Evolutionary conservation across 2,329 filamentous ascomycete species (phyloP).

Genomic region (Magnaporthales sp.): DNA sequence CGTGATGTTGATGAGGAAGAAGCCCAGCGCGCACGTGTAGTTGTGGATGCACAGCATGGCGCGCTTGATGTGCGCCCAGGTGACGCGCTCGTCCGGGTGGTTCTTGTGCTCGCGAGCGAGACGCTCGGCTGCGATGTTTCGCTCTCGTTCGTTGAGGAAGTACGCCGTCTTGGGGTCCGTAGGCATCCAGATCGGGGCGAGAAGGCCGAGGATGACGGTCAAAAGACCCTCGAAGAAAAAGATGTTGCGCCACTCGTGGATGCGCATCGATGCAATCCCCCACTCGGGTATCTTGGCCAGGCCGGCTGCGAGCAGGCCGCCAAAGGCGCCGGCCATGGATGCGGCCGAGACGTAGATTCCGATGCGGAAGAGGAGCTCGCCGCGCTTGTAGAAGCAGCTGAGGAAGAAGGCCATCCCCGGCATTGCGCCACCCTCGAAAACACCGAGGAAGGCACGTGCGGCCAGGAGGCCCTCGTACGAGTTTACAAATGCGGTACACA

Average conservation of each 20-base stretch:
- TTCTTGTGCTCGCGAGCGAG: conserved; percentile 39
- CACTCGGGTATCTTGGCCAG: conserved; percentile 41
- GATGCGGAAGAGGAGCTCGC: conserved; percentile 45
- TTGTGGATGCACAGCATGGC: conserved; percentile 49
- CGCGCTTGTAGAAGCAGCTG: conserved; percentile 45
- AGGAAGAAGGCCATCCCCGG: conserved; percentile 49
- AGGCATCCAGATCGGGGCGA: conserved; percentile 43
- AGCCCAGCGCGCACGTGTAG: conserved; percentile 47
- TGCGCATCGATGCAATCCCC: conserved; percentile 31
- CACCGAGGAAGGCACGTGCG: conserved; percentile 56
- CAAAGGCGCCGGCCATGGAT: conserved; percentile 48
- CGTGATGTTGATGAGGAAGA: conserved; percentile 53
- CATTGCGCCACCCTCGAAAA: conserved; percentile 50
- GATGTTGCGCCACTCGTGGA: conserved; percentile 49
- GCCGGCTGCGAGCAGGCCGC: conserved; percentile 45
- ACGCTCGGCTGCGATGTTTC: conserved; percentile 43
- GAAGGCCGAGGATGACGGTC: conserved; percentile 37
- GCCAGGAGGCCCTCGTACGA: conserved; percentile 36
- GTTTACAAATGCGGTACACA: conserved; percentile 44
- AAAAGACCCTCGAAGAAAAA: conserved; percentile 55
- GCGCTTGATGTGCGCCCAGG: conserved; percentile 37
- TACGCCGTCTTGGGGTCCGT: conserved; percentile 36
- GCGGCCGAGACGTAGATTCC: conserved; percentile 48
- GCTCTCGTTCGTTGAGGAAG: conserved; percentile 43
- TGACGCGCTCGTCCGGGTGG: conserved; percentile 35